Base-by-base conservation (phyloP, 495 filamentous ascomycete genomes). In the Penicillium mononematosum region DNA sequence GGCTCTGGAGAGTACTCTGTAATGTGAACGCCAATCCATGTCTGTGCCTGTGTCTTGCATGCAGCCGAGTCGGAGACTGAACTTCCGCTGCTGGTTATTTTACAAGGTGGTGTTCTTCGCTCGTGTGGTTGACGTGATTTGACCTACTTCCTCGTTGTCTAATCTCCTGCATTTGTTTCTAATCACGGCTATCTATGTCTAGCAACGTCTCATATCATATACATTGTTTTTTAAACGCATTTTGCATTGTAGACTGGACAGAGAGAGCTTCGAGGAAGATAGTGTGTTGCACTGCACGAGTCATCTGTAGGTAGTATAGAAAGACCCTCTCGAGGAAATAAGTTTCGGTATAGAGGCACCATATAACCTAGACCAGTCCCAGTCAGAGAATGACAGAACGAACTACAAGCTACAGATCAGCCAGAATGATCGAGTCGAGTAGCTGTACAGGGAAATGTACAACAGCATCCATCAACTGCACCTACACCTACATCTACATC, bases 1-100 rank as follows among this genome's bases (percentile, higher is more conserved):
- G 32, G 81, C 78, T 42, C 61, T 81, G 45, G 81, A 83, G 63
- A 68, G 73, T 7, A 81, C 74, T 3, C 61, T 80, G 45, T 82
- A 67, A 68, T 45, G 45, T 48, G 53, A 16, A 48, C 7, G 20
- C n/a, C 36, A 39, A 17, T 39, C 36, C n/a, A 39, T 17, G 6
- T 39, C 36, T 39, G 36, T 9, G 6, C 17, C 36, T 17, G 36
- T 39, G 36, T 39, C n/a, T 20, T 22, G 3, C 20, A 44, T 5
- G 24, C 41, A 22, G 51, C 22, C 24, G 17, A 53, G 39, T 25
- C 34, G 16, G 16, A 39, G 10, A 39, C 3, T 17, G 36, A 39
- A n/a, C n/a, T 3, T 39, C 36, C 8, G 0, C 6, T 12, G 16
- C 36, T n/a, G 4, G 14, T 38, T 45, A 9, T 5, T 50, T 8